A percentile compares a stretch with the other conserved stretches of the same genome.
These are phyloP conservation scores for Trichoderma endophyticum DNA, from an alignment of 2,329 filamentous ascomycete genomes.

Conservation along the genomic window DNA sequence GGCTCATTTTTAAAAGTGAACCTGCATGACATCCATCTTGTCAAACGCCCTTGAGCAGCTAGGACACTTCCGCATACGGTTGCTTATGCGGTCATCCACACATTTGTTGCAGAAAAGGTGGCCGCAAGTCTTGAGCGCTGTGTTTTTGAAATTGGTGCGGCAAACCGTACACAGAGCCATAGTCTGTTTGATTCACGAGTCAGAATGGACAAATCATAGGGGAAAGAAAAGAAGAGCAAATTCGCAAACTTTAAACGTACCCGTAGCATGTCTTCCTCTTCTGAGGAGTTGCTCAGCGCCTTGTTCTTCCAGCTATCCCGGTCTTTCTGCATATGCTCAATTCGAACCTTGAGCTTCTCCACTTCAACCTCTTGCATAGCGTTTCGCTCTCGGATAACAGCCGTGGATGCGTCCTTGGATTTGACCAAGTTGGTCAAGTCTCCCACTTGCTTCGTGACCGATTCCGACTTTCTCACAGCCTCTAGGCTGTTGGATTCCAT, in stretches of 20 bases:
- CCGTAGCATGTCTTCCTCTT: conserved; percentile 80
- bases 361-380: conserved; percentile 68
- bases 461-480: conserved; percentile 65
- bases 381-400: conserved; percentile 53
- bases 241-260: conserved; percentile 52
- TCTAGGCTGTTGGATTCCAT: conserved; percentile 72
- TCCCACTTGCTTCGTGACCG: conserved; percentile 68
- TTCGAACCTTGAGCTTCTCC: conserved; percentile 72
- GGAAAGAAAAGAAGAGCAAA: not conserved
- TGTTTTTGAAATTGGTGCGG: conserved; percentile 90
- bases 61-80: conserved; percentile 91
- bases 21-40: conserved; percentile 80
- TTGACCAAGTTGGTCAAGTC: conserved; percentile 74
- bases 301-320: conserved; percentile 83
- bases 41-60: conserved; percentile 92
- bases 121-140: conserved; percentile 86
- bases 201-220: not conserved
- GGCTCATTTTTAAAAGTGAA: conserved; percentile 44
- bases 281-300: conserved; percentile 73
- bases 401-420: conserved; percentile 65
- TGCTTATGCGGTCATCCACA: conserved; percentile 82
- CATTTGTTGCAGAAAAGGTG: conserved; percentile 92
- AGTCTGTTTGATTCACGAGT: conserved; percentile 27
- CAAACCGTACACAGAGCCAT: conserved; percentile 79
- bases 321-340: conserved; percentile 78